These are phyloP conservation scores for Arthroderma sp. DNA, from an alignment of 2,329 filamentous ascomycete genomes.

Conservation along the genomic window DNA sequence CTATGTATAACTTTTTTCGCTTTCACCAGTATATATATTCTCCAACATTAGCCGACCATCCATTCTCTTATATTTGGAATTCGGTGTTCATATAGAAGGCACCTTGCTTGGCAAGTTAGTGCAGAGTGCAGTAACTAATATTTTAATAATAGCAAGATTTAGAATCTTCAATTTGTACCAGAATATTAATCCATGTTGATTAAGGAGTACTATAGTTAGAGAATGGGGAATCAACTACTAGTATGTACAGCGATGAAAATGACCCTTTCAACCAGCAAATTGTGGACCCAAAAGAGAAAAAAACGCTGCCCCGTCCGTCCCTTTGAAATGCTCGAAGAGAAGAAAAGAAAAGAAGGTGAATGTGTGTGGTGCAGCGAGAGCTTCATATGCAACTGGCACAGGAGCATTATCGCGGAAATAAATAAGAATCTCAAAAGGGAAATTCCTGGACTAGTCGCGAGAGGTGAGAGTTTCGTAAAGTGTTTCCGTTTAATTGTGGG, in stretches of 20 bases:
- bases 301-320: neutral
- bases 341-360: neutral
- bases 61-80: neutral
- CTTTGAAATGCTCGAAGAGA: neutral
- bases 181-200: neutral
- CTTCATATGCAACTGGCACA: neutral
- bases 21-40: conserved; percentile 12
- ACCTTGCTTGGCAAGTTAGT: neutral
- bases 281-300: neutral
- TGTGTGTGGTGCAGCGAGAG: neutral
- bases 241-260: neutral
- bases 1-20: neutral
- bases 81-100: neutral
- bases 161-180: neutral
- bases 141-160: neutral
- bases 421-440: neutral
- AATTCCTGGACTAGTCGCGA: neutral
- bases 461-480: neutral
- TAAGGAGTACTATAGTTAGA: neutral
- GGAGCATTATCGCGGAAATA: neutral
- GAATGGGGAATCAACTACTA: neutral
- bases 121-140: neutral
- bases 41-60: neutral
- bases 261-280: neutral
- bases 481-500: neutral